phyloP scores from a whole-genome alignment of 108 stramenopile species.

The Nitzschia palea region DNA sequence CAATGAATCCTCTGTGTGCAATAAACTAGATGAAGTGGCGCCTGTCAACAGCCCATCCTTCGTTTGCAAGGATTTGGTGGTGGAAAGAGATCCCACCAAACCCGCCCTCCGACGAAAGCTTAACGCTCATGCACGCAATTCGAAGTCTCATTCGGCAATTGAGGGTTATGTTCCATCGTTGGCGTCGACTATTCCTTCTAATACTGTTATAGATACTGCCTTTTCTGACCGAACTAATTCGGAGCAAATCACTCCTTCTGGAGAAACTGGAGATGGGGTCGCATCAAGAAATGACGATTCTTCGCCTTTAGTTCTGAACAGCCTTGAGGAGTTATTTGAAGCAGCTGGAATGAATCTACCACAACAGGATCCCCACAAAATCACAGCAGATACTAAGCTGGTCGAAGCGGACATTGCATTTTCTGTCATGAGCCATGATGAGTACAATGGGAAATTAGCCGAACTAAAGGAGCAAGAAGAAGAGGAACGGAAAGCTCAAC shows the following conservation, averaged over 20 bases:
- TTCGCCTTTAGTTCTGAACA: constrained; percentile 17
- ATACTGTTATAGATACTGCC: background rate
- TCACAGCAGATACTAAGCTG: constrained; percentile 20
- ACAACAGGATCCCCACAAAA: constrained; percentile 8
- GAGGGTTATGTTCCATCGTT: constrained; percentile 26
- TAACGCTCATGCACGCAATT: background rate
- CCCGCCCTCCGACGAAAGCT: background rate
- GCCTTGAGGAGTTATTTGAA: constrained; percentile 28
- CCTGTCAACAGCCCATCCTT: no score
- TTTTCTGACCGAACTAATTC: background rate
- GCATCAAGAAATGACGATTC: constrained; percentile 8
- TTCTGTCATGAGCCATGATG: constrained; percentile 44
- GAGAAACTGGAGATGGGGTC: background rate
- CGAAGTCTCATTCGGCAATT: constrained; percentile 1
- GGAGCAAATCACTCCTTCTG: background rate
- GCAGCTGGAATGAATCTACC: constrained; percentile 31
- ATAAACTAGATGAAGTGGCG: no score
- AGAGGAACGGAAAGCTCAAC: constrained; percentile 20
- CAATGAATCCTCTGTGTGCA: no score
- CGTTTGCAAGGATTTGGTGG: constrained; percentile 26
- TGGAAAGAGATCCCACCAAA: constrained; percentile 36
- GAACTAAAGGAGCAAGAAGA: constrained; percentile 23
- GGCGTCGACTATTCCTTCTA: background rate
- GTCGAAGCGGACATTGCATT: constrained; percentile 49
- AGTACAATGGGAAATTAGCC: constrained; percentile 28